Percentiles rank a stretch among this genome's conserved stretches.
These are phyloP conservation scores for Rhodosporidiobolus sp. DNA, from an alignment of 768 basidiomycete genomes.

Conservation along the genomic window DNA sequence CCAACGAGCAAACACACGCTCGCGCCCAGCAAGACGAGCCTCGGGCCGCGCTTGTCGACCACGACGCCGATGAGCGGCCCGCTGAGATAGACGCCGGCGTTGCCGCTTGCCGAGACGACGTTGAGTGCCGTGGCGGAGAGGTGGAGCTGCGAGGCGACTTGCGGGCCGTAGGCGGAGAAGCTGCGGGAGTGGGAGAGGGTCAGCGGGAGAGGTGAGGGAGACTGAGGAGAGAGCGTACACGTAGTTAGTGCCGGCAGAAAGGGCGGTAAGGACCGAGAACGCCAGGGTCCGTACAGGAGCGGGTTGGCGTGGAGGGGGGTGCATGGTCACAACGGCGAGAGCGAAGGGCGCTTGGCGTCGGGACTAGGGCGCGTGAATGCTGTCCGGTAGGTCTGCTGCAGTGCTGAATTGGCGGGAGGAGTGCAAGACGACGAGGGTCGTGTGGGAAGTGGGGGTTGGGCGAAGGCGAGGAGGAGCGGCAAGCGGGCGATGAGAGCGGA, in stretches of 20 bases:
- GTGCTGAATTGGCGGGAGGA: no score
- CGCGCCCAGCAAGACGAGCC: constrained; percentile 4
- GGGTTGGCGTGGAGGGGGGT: neutral
- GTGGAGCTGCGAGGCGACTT: constrained; percentile 14
- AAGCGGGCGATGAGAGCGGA: no score
- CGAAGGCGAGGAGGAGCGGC: no score
- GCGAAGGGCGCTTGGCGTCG: neutral
- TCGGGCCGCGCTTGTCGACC: constrained; percentile 22
- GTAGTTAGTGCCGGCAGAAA: constrained; percentile 31
- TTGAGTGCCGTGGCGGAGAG: constrained; percentile 31
- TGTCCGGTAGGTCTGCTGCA: no score
- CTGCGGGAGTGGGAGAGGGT: neutral
- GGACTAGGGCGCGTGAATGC: no score
- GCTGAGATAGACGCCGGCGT: constrained; percentile 28
- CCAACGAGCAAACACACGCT: constrained; percentile 10
- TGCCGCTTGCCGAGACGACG: constrained; percentile 21
- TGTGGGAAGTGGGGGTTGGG: no score
- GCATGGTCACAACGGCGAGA: no score
- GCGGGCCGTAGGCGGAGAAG: constrained; percentile 18
- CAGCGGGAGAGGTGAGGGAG: neutral
- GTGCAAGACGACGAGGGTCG: no score
- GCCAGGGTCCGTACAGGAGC: constrained; percentile 7
- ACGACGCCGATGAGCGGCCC: constrained; percentile 27
- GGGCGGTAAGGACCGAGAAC: constrained; percentile 8
- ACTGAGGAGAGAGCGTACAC: neutral